Base-by-base conservation (phyloP, 2,329 filamentous ascomycete genomes). In the Arthrobotrys sinensis region DNA sequence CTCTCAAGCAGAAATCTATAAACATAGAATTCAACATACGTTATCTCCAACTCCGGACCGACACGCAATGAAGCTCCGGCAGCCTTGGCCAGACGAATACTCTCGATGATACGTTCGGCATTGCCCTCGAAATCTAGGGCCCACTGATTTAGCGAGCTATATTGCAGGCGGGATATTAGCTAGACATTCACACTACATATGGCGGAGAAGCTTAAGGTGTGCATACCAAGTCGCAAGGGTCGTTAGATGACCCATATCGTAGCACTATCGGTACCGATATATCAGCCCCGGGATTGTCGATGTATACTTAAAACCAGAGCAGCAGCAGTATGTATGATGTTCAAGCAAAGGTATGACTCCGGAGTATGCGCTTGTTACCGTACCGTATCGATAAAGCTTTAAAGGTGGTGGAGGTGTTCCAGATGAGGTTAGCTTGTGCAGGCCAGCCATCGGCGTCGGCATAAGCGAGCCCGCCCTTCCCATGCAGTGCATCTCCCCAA, bases 51-150 rank as follows among this genome's bases (percentile, higher is more conserved):
- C 82, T 87, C 89, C 1, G 87, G 89, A 2, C 89, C 89, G 1
- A 88, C 87, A 64, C 90, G 86, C n/a, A 92, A 83, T 8, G 86
- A 88, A n/a, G 90, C 90, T 28, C 89, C 89, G 2, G 86, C 86
- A 55, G 85, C 85, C 83, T 92, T 92, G 16, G 91, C 90, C 28
- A 84, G 80, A 40, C 84, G 85, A 80, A 92, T 90, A 69, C 88
- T 90, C 82, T 91, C 86, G 16, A 90, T 86, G 80, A 92, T 92
- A 16, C 91, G 86, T 60, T 87, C 86, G 1, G 86, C 83, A 81
- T 93, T 93, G 43, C 90, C 90, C 79, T 88, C 86, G 80, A 89
- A 91, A 82, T 91, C 90, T 6, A 91, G 86, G 65, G 88, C 84
- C 85, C 85, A 86, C 80, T 86, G 85, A 64, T 86, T 86, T 5